These are phyloP conservation scores for Atkinsonella hypoxylon DNA, from an alignment of 2,329 filamentous ascomycete genomes.

Conservation along the genomic window DNA sequence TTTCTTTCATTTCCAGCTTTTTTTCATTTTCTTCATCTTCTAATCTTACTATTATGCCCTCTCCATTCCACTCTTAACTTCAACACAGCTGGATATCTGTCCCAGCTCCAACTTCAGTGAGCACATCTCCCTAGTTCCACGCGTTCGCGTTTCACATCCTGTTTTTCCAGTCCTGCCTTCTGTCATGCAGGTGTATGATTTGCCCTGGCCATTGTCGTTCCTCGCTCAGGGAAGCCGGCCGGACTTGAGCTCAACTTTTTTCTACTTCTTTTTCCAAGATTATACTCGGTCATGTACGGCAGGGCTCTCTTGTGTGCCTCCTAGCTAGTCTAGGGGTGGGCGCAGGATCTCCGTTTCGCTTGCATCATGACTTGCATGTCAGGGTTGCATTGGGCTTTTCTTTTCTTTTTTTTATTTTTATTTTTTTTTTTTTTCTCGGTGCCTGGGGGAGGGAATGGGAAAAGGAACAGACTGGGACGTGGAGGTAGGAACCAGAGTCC, in stretches of 20 bases:
- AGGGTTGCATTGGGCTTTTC: neutral
- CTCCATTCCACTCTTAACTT: neutral
- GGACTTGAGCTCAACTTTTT: neutral
- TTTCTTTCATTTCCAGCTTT: neutral
- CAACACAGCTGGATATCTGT: neutral
- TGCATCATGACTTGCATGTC: neutral
- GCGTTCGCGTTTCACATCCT: too few relatives aligned
- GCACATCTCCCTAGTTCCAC: too few relatives aligned
- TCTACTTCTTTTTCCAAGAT: neutral
- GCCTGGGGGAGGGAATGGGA: neutral
- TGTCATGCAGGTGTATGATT: too few relatives aligned
- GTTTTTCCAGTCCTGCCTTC: too few relatives aligned
- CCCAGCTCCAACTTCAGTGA: too few relatives aligned
- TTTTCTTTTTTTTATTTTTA: too few relatives aligned
- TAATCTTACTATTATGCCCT: neutral
- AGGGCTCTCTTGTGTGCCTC: neutral
- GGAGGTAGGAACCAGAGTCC: neutral
- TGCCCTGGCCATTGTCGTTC: neutral
- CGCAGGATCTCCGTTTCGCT: neutral
- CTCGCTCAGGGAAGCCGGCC: neutral
- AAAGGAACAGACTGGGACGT: neutral
- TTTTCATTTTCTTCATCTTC: neutral
- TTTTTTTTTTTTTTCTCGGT: too few relatives aligned
- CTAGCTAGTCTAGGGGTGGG: neutral
- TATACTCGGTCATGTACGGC: neutral